Percentiles rank a stretch among this genome's conserved stretches.
Conservation (phyloP, 108 stramenopile species). For the Fragilariopsis cylindrus region DNA sequence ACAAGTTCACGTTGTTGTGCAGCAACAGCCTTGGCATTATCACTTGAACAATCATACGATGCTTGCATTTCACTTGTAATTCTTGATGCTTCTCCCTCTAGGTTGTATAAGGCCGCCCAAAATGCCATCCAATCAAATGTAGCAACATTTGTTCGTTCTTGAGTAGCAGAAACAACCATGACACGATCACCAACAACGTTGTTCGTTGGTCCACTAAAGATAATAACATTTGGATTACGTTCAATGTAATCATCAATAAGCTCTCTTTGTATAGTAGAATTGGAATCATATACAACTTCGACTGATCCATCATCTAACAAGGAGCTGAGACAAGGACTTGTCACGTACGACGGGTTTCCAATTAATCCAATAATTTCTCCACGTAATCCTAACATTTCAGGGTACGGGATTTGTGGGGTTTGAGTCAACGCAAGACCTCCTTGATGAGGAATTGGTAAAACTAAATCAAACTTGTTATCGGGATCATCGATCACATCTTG, state of each 20-base stretch:
- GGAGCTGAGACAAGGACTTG: constrained; percentile 39
- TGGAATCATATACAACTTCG: constrained; percentile 4
- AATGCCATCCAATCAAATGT: constrained; percentile 64
- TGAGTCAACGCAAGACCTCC: constrained; percentile 39
- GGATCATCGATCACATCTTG: constrained; percentile 13
- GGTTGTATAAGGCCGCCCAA: constrained; percentile 52
- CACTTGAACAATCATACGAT: constrained; percentile 45
- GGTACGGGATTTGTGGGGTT: constrained; percentile 47
- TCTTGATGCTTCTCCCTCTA: constrained; percentile 44
- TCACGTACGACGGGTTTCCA: constrained; percentile 29
- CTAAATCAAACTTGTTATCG: constrained; percentile 5
- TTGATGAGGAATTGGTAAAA: constrained; percentile 2
- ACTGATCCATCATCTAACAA: constrained; percentile 3
- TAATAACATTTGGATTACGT: constrained; percentile 15
- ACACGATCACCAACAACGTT: constrained; percentile 11
- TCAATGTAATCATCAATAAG: constrained; percentile 1
- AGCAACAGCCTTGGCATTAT: constrained; percentile 33
- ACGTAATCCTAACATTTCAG: constrained; percentile 55
- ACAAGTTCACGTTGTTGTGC: constrained; percentile 9
- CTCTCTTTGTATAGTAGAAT: neutral
- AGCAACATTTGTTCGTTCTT: constrained; percentile 45
- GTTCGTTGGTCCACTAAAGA: constrained; percentile 7
- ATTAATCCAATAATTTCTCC: constrained; percentile 9
- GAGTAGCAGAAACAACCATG: constrained; percentile 14
- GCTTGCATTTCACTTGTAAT: constrained; percentile 28